Evolutionary conservation across 352 stramenopile species (phyloP), one percentile per base, ranked within the genome.

Genomic region (Globisporangium carolinianum): DNA sequence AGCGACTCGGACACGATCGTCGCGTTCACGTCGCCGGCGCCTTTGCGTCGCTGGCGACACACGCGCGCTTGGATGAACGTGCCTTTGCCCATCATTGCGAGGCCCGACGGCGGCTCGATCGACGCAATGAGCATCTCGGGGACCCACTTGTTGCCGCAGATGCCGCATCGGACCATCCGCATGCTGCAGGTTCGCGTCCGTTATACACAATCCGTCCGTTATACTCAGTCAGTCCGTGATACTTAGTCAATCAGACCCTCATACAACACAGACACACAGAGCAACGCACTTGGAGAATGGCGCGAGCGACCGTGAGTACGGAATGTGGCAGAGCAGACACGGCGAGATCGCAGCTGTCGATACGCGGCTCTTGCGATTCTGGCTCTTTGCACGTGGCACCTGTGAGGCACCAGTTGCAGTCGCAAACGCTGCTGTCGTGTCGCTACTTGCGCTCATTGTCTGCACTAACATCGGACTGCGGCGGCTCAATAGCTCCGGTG

Each of bases 81-180:
- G 43, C 96, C 96, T 62, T 91, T 89, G 10, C 90, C 92, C 58
- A 93, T 90, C 57, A 95, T 91, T 0, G 87, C 73, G 67, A 97
- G 66, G 51, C 89, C 80, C 38, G 73, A 69, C 38, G 84, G 83
- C 24, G 83, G 84, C 52, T 94, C 77, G 18, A 97, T 97, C 5
- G 92, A 96, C 47, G 95, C 79, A 17, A 97, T 87, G 53, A 96
- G 88, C 70, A 94, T 97, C 60, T 98, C 95, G 2, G 96, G 96
- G 14, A 99, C 97, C 96, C 96, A 99, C 62, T 98, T 98, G 65
- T 97, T 97, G 3, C 94, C 91, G 62, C 97, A 99, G 39, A 97
- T 73, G 7, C 96, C 76, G 65, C 97, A 99, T 24, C 95, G 96
- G 48, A 98, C 93, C 60, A 99, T 89, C 52, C 97, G 89, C 95